Conservation (phyloP, 345 rosid species). For the Carallia brachiata region DNA sequence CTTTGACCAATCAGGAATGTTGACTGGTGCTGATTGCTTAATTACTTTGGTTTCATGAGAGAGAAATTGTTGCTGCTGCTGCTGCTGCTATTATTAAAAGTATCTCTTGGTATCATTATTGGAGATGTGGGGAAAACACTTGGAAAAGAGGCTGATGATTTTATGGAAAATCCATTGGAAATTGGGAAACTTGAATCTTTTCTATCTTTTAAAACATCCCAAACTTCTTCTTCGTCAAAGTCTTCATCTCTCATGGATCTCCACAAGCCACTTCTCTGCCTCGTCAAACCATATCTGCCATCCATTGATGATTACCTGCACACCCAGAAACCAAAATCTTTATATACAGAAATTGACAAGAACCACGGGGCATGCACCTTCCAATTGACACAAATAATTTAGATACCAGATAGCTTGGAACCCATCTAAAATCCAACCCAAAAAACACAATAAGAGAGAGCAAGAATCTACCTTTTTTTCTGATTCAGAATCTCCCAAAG, state of each 20-base stretch:
- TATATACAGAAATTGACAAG: neutral
- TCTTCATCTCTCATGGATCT: constrained; percentile 38
- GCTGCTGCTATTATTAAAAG: constrained; percentile 5
- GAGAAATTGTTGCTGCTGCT: constrained; percentile 18
- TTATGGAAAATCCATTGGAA: constrained; percentile 10
- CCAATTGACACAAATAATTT: constrained; percentile 7
- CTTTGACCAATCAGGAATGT: constrained; percentile 70
- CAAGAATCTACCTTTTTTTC: constrained; percentile 27
- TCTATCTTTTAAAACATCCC: constrained; percentile 39
- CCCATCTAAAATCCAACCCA: neutral
- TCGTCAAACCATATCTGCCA: constrained; percentile 20
- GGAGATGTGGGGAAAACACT: constrained; percentile 40
- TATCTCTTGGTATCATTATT: constrained; percentile 48
- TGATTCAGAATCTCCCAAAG: constrained; percentile 9
- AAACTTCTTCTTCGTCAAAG: constrained; percentile 42
- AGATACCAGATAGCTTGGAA: neutral
- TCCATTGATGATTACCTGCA: constrained; percentile 23
- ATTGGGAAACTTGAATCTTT: constrained; percentile 23
- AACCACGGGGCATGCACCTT: neutral
- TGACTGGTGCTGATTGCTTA: constrained; percentile 68
- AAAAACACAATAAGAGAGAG: neutral
- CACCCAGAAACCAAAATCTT: neutral
- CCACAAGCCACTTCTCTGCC: constrained; percentile 28
- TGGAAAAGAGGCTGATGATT: constrained; percentile 27
- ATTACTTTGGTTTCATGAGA: constrained; percentile 24